Percentiles rank a stretch among this genome's conserved stretches.
Conservation (phyloP, 768 basidiomycete genomes). For the Cyathus striatus region DNA sequence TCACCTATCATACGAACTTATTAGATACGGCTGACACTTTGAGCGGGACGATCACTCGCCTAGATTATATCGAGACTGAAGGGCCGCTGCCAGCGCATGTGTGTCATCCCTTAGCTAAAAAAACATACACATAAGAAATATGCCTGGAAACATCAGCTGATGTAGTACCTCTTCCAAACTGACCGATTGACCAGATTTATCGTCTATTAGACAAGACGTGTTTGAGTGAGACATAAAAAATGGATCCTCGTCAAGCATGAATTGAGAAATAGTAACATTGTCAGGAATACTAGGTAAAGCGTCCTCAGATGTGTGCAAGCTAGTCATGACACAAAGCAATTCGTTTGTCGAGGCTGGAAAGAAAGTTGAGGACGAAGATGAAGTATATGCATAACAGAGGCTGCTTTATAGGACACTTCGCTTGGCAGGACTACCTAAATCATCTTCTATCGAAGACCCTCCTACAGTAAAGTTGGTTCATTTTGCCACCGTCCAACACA, state of each 20-base stretch:
- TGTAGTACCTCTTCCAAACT: conserved; percentile 32
- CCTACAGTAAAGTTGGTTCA: no score
- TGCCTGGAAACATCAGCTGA: neutral
- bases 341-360: no score
- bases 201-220: conserved; percentile 49
- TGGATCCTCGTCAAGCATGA: conserved; percentile 48
- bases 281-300: conserved; percentile 43
- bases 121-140: neutral
- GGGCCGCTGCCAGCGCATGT: conserved; percentile 33
- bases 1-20: no score
- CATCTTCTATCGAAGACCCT: no score
- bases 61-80: conserved; percentile 27
- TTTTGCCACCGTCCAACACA: no score
- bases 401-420: no score
- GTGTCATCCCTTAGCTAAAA: conserved; percentile 33
- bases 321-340: conserved; percentile 18
- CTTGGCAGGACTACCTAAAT: no score
- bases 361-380: no score
- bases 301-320: conserved; percentile 18
- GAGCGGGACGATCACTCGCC: conserved; percentile 23
- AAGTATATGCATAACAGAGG: no score
- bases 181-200: conserved; percentile 35
- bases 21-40: no score
- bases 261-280: conserved; percentile 49
- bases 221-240: conserved; percentile 33